Percentiles rank a stretch among this genome's conserved stretches.
Conservation (phyloP, 495 filamentous ascomycete species). For the Neurospora africana region DNA sequence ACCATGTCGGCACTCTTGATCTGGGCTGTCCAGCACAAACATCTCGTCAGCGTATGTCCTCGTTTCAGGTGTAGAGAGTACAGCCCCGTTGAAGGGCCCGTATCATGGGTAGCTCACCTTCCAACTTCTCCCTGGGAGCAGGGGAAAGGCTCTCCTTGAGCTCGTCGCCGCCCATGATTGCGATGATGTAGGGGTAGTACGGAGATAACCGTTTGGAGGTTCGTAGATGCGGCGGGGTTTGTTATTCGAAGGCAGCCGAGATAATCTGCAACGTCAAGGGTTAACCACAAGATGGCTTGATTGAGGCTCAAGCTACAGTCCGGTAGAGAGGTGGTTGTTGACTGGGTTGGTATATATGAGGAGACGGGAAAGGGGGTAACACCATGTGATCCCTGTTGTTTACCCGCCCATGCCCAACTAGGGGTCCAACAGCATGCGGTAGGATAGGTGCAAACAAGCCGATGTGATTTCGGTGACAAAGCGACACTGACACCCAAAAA, state of each 20-base stretch:
- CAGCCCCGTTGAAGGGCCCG: not conserved
- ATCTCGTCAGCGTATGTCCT: not conserved
- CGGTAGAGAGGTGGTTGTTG: not conserved
- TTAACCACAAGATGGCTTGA: not conserved
- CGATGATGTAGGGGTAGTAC: not conserved
- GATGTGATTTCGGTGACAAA: not conserved
- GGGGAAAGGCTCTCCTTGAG: slow-evolving; percentile 18
- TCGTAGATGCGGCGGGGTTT: not conserved
- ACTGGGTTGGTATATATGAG: not conserved
- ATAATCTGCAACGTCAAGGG: not conserved
- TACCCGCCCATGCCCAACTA: not conserved
- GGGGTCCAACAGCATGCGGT: not conserved
- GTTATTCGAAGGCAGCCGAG: not conserved
- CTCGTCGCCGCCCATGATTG: slow-evolving; percentile 22
- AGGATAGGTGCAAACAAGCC: not conserved
- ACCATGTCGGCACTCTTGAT: slow-evolving; percentile 99
- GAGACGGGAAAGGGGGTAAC: not conserved
- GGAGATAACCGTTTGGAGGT: slow-evolving; percentile 1
- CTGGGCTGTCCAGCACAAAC: slow-evolving; percentile 48
- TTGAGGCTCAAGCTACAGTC: not conserved
- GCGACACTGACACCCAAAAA: not conserved
- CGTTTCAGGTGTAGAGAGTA: not conserved
- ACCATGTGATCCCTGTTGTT: not conserved
- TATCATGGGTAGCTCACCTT: slow-evolving; percentile 15
- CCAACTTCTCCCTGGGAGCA: slow-evolving; percentile 28